Evolutionary conservation across 495 filamentous ascomycete genomes (phyloP).

Genomic region (Articulospora tetracladia): DNA sequence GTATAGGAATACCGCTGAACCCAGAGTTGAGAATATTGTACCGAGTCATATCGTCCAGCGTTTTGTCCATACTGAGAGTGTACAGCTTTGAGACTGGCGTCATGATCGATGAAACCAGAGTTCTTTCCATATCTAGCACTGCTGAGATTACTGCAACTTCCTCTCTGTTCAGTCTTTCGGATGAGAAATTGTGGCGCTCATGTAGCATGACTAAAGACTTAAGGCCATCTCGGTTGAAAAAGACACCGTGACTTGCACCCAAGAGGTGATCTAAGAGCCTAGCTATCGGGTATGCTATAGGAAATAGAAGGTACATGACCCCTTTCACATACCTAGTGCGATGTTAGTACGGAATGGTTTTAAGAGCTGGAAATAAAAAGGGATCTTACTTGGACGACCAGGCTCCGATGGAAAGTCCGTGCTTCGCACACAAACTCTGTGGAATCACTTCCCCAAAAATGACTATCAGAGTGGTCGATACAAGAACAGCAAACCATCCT

Average conservation of each 20-base stretch:
- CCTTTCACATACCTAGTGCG: slow-evolving; percentile 4
- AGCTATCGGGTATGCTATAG: slow-evolving; percentile 12
- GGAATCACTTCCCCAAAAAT: slow-evolving; percentile 18
- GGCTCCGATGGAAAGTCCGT: slow-evolving; percentile 8
- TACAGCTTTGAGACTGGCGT: slow-evolving; percentile 8
- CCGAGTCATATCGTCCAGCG: slow-evolving; percentile 3
- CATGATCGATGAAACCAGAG: slow-evolving; percentile 4
- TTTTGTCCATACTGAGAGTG: slow-evolving; percentile 4
- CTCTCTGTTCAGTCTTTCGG: background rate
- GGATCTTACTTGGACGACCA: slow-evolving; percentile 4
- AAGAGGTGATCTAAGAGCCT: slow-evolving; percentile 6
- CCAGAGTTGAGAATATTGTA: slow-evolving; percentile 7
- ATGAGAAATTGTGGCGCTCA: background rate
- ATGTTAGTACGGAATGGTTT: background rate
- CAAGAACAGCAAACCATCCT: slow-evolving; percentile 11
- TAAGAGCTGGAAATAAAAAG: background rate
- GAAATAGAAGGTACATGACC: slow-evolving; percentile 11
- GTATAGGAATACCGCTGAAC: background rate
- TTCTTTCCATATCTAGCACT: background rate
- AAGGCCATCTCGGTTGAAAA: slow-evolving; percentile 2
- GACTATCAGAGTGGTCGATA: slow-evolving; percentile 7
- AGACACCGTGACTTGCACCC: slow-evolving; percentile 4
- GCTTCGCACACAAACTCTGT: slow-evolving; percentile 14
- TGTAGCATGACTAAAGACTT: slow-evolving; percentile 10
- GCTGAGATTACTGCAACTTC: slow-evolving; percentile 1